These are phyloP conservation scores for Pythium myriotylum DNA, from an alignment of 352 stramenopile genomes.

Conservation along the genomic window DNA sequence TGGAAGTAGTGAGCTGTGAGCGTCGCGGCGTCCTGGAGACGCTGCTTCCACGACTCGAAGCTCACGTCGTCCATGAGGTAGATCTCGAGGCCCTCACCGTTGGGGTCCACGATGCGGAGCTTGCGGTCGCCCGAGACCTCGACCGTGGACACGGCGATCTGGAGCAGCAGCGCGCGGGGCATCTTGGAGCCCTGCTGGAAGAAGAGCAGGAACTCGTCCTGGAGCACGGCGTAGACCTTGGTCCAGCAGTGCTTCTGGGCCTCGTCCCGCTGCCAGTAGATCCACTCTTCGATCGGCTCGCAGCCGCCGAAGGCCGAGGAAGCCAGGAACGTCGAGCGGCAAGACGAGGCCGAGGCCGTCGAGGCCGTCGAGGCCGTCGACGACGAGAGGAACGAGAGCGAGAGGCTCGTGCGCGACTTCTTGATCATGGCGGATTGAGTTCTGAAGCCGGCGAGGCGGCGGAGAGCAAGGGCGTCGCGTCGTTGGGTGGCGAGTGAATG, in stretches of 20 bases:
- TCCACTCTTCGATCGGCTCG: slow-evolving; percentile 70
- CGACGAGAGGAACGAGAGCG: slow-evolving; percentile 26
- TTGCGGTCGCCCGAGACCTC: slow-evolving; percentile 66
- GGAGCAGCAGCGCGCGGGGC: slow-evolving; percentile 60
- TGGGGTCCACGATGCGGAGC: slow-evolving; percentile 70
- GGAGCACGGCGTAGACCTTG: slow-evolving; percentile 76
- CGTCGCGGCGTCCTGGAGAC: slow-evolving; percentile 59
- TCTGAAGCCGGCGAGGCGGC: background rate
- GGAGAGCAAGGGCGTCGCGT: background rate
- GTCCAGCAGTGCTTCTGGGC: slow-evolving; percentile 74
- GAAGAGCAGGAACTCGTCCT: slow-evolving; percentile 84
- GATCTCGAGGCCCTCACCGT: slow-evolving; percentile 77
- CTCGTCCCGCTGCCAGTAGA: slow-evolving; percentile 84
- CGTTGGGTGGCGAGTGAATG: background rate
- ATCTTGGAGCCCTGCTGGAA: slow-evolving; percentile 64
- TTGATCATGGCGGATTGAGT: slow-evolving; percentile 18
- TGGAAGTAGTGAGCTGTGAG: slow-evolving; percentile 74
- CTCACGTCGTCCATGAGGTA: slow-evolving; percentile 59
- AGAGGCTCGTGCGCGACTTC: slow-evolving; percentile 22
- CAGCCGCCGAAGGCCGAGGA: slow-evolving; percentile 28
- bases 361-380: slow-evolving; percentile 25
- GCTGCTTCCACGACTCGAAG: slow-evolving; percentile 53
- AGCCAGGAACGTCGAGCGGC: slow-evolving; percentile 51
- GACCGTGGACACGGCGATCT: slow-evolving; percentile 76
- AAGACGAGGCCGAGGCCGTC: slow-evolving; percentile 23